Conservation (phyloP, 2,329 filamentous ascomycete genomes). For the Pseudofabraea citricarpa region DNA sequence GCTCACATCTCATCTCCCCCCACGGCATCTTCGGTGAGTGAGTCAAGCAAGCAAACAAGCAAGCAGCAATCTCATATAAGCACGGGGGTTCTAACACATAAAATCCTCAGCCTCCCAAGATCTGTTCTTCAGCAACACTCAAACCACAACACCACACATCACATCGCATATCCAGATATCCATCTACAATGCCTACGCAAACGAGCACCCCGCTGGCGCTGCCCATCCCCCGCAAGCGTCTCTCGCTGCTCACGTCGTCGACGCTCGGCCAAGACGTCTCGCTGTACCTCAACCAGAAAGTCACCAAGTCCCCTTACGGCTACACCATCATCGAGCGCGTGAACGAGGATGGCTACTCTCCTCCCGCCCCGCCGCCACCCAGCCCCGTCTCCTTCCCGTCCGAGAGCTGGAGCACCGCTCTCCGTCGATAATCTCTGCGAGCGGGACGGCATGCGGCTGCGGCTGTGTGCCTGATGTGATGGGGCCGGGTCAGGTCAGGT, state of each 20-base stretch:
- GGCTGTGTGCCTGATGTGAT: background rate
- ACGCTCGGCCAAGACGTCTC: conserved; percentile 22
- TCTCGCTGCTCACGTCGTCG: conserved; percentile 38
- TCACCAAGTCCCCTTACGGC: conserved; percentile 19
- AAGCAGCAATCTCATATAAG: no score
- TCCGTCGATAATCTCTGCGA: conserved; percentile 4
- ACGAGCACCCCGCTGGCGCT: conserved; percentile 13
- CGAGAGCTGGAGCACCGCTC: conserved; percentile 44
- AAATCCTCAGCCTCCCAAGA: no score
- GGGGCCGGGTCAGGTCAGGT: no score
- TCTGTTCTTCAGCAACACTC: no score
- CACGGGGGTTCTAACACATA: no score
- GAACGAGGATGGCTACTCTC: conserved; percentile 52
- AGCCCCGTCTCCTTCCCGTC: conserved; percentile 57
- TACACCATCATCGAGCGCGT: conserved; percentile 12
- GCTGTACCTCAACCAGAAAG: conserved; percentile 18
- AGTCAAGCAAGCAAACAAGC: no score
- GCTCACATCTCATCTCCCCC: no score
- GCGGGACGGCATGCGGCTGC: no score
- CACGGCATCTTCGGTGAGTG: no score
- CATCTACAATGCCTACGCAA: conserved; percentile 24
- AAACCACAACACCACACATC: background rate
- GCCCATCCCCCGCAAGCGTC: conserved; percentile 38
- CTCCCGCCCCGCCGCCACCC: conserved; percentile 61
- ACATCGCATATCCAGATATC: conserved; percentile 17